Base-by-base conservation (phyloP, 345 rosid genomes). In the Microthlaspi erraticum region DNA sequence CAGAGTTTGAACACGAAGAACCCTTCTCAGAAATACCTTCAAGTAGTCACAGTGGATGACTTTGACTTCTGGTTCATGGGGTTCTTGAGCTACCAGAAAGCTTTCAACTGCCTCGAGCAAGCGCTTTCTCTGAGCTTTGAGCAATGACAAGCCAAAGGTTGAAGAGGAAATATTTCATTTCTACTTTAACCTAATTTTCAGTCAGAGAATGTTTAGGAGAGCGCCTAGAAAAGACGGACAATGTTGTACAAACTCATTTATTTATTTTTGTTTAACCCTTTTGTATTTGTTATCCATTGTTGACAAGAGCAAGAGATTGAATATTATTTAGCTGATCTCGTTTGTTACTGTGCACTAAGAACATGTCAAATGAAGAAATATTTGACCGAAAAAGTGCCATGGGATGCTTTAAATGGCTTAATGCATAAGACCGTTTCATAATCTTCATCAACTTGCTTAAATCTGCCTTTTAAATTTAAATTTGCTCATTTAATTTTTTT, bases 31-130 rank as follows among this genome's bases (percentile, higher is more conserved):
- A 90, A 90, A 80, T 90, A 84, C 78, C 70, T 87, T 31, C 86
- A 92, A 75, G 68, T 90, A 33, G 82, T 80, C 2, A 93, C 92
- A 0, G 83, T 79, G 2, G 97, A 93, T 68, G 76, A 61, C 67
- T 90, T 86, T 67, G 96, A 93, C 34, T 93, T 93, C 85, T 90
- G 97, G 98, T 88, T 90, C 52, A 88, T 90, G 92, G 96, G 98
- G 1, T 90, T 93, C 81, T 64, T 86, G 60, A 90, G 86, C 52
- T 75, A 82, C 59, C 79, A 85, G 62, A 93, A 85, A 77, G 85
- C 96, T 63, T 76, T 82, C 70, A 82, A 79, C 54, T 57, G 64
- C 56, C 85, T 92, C 50, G 87, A 85, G 70, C 86, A 79, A 42
- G 82, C 88, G 37, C 70, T 65, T 29, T 81, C 87, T 63, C 51